These are phyloP conservation scores for Fusarium albosuccineum DNA, from an alignment of 2,329 filamentous ascomycete species.

Conservation along the genomic window DNA sequence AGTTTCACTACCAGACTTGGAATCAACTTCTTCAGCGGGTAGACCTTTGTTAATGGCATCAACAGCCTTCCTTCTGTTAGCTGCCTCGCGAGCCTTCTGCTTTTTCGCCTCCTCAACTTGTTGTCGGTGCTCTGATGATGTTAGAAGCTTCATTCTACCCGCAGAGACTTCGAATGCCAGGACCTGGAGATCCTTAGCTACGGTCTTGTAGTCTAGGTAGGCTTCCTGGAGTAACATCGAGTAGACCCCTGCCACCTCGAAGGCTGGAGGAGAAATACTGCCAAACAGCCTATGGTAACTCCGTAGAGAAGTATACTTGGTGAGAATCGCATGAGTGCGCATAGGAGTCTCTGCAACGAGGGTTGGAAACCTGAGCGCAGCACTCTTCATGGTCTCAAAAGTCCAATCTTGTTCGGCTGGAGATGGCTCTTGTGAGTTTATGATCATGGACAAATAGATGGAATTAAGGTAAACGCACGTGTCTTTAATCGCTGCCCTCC, in stretches of 20 bases:
- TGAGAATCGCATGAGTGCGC: slow-evolving; percentile 21
- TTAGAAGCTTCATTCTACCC: neutral
- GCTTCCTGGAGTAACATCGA: slow-evolving; percentile 10
- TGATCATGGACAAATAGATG: neutral
- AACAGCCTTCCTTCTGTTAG: neutral
- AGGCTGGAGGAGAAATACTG: neutral
- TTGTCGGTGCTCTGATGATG: neutral
- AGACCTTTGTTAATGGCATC: slow-evolving; percentile 1
- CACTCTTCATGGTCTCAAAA: slow-evolving; percentile 17
- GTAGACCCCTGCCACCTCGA: slow-evolving; percentile 13
- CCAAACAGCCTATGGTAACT: neutral
- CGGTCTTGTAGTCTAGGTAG: slow-evolving; percentile 22
- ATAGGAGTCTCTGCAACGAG: slow-evolving; percentile 16
- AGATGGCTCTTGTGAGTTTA: neutral
- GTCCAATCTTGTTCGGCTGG: slow-evolving; percentile 16
- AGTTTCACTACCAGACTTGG: neutral
- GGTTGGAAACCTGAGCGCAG: slow-evolving; percentile 14
- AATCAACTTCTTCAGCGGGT: neutral
- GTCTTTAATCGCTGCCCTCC: slow-evolving; percentile 18
- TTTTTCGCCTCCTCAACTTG: neutral
- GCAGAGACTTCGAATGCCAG: slow-evolving; percentile 12
- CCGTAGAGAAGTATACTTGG: slow-evolving; percentile 19
- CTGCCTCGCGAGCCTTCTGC: neutral
- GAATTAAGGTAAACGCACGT: neutral
- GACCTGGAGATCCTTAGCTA: slow-evolving; percentile 13